Percentiles rank a stretch among this genome's conserved stretches.
Conservation (phyloP, 2,329 filamentous ascomycete genomes). For the Parafenestella ontariensis region DNA sequence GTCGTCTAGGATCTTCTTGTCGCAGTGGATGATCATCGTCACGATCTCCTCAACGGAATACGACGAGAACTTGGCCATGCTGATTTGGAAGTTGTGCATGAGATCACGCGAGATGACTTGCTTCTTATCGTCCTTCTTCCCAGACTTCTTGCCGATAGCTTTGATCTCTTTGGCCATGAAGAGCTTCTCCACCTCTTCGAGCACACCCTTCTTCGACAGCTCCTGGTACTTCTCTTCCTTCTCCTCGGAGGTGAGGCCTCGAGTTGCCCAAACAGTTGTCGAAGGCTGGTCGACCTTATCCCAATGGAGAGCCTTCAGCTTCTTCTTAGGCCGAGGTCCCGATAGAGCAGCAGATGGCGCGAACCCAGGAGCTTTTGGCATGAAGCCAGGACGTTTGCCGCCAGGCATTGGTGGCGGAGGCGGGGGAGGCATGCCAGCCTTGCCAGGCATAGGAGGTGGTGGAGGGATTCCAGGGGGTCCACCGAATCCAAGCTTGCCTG, state of each 20-base stretch:
- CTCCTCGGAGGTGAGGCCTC: conserved; percentile 83
- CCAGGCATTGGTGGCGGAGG: conserved; percentile 59
- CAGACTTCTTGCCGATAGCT: conserved; percentile 72
- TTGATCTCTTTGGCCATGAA: conserved; percentile 98
- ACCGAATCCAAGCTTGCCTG: conserved; percentile 53
- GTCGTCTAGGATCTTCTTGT: conserved; percentile 86
- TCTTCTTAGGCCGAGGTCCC: conserved; percentile 93
- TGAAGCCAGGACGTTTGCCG: conserved; percentile 71
- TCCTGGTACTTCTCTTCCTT: conserved; percentile 97
- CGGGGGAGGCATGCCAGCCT: conserved; percentile 56
- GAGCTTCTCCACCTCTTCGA: conserved; percentile 96
- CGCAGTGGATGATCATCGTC: conserved; percentile 94
- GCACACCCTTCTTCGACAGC: conserved; percentile 89
- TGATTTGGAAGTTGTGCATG: conserved; percentile 66
- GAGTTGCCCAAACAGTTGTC: conserved; percentile 90
- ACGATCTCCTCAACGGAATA: conserved; percentile 83
- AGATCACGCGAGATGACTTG: conserved; percentile 92
- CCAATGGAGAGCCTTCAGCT: conserved; percentile 99
- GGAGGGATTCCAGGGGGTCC: conserved; percentile 52
- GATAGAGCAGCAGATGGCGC: conserved; percentile 72
- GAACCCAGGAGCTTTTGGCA: conserved; percentile 66
- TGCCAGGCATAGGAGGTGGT: conserved; percentile 59
- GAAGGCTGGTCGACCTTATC: conserved; percentile 95
- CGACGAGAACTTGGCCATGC: conserved; percentile 91
- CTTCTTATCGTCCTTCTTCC: conserved; percentile 94